Evolutionary conservation across 2,329 filamentous ascomycete species (phyloP).

Genomic region (Colletotrichum horii): DNA sequence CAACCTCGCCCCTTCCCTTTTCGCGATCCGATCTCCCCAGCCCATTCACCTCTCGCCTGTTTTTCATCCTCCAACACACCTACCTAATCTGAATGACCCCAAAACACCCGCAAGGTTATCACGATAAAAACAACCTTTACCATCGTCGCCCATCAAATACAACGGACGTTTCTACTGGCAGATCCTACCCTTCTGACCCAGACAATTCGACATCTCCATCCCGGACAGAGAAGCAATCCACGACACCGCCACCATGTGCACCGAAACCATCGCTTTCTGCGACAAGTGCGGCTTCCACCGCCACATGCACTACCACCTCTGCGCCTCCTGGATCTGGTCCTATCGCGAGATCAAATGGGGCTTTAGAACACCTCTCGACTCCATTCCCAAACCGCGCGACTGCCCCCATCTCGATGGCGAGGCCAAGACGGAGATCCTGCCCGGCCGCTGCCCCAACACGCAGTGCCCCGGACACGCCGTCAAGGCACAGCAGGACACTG

Average conservation of each 20-base stretch:
- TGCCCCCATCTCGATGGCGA: conserved; percentile 13
- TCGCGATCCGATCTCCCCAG: not conserved
- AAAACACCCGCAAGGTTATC: not conserved
- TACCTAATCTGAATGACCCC: not conserved
- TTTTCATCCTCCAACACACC: not conserved
- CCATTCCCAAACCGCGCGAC: conserved; percentile 5
- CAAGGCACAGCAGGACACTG: not conserved
- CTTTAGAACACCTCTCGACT: conserved; percentile 5
- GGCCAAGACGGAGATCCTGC: conserved; percentile 6
- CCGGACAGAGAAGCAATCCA: not conserved
- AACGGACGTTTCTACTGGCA: not conserved
- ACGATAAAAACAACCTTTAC: not conserved
- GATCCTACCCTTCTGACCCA: not conserved
- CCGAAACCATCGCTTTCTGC: conserved; percentile 20
- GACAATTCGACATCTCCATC: not conserved
- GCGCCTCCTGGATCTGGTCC: conserved; percentile 1
- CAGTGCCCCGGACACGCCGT: not conserved
- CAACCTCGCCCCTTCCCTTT: not conserved
- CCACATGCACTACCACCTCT: conserved; percentile 21
- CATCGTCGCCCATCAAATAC: not conserved
- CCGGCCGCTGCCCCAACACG: conserved; percentile 16
- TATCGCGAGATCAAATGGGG: conserved; percentile 4
- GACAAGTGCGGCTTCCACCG: conserved; percentile 19
- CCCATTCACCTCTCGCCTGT: not conserved
- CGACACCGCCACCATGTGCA: conserved; percentile 17